phyloP scores from a whole-genome alignment of 495 filamentous ascomycete genomes.

The Penicillium fimorum region DNA sequence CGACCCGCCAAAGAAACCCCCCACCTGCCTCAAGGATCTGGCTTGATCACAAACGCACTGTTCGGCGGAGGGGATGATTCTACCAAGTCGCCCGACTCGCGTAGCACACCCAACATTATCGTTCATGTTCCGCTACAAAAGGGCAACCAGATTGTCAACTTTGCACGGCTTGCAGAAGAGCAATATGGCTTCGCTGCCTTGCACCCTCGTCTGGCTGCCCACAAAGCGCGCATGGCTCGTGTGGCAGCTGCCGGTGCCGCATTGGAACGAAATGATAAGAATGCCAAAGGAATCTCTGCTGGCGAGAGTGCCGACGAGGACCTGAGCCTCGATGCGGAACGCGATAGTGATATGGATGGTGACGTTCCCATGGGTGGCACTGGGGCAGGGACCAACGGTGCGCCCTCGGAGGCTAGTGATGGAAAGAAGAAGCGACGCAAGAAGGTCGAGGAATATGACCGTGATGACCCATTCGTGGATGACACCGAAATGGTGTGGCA shows the following conservation, averaged over 20 bases:
- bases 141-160: conserved; percentile 88
- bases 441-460: conserved; percentile 95
- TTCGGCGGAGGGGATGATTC: conserved; percentile 54
- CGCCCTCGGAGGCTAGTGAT: conserved; percentile 48
- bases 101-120: conserved; percentile 74
- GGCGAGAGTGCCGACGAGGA: conserved; percentile 66
- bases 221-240: conserved; percentile 73
- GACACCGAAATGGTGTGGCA: conserved; percentile 96
- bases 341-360: conserved; percentile 61
- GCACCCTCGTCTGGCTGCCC: conserved; percentile 85
- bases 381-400: conserved; percentile 44
- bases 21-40: conserved; percentile 61
- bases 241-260: conserved; percentile 83
- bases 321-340: conserved; percentile 43
- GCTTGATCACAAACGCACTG: conserved; percentile 62
- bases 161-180: conserved; percentile 88
- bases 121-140: conserved; percentile 76
- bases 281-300: conserved; percentile 50
- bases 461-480: conserved; percentile 95
- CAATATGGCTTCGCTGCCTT: conserved; percentile 92
- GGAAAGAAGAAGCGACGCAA: conserved; percentile 66
- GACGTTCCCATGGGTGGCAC: conserved; percentile 74
- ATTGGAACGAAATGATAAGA: conserved; percentile 63
- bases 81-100: conserved; percentile 39
- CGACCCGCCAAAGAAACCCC: conserved; percentile 54